Conservation (phyloP, 2,329 filamentous ascomycete species). For the Pestalotiopsis fici region DNA sequence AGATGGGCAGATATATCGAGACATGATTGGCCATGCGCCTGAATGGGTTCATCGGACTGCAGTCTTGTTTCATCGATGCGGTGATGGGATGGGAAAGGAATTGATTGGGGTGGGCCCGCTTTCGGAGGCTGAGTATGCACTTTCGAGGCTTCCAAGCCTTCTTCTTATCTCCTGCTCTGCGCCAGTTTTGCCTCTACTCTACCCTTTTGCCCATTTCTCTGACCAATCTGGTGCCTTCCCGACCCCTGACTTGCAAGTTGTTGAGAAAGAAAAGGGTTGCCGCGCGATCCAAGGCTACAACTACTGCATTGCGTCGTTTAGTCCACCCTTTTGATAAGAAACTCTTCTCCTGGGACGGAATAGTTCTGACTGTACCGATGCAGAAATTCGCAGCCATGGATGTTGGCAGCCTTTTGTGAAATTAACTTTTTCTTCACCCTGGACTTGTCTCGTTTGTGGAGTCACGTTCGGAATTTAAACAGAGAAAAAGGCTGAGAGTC, state of each 20-base stretch:
- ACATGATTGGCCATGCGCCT: neutral
- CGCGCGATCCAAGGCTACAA: neutral
- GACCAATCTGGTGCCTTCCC: slow-evolving; percentile 6
- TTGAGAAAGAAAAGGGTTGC: neutral
- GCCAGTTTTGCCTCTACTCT: neutral
- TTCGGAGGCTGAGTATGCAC: neutral
- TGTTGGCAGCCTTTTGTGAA: neutral
- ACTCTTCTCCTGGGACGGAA: no score
- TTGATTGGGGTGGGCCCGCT: neutral
- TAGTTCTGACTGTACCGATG: no score
- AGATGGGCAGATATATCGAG: neutral
- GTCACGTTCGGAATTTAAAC: neutral
- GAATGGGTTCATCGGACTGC: neutral
- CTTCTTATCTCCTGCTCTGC: neutral
- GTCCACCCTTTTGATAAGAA: neutral
- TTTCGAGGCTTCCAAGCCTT: neutral
- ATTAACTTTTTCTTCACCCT: neutral
- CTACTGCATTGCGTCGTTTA: neutral
- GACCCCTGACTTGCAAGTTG: neutral
- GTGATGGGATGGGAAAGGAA: neutral
- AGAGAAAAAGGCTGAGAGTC: neutral
- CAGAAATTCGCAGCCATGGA: no score
- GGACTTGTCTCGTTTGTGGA: neutral
- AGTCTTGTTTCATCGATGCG: slow-evolving; percentile 5
- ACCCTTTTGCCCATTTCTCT: neutral